Evolutionary conservation across 176 grass and related monocot species (phyloP), one percentile per base, ranked within the genome.

Genomic region (Raddia guianensis): DNA sequence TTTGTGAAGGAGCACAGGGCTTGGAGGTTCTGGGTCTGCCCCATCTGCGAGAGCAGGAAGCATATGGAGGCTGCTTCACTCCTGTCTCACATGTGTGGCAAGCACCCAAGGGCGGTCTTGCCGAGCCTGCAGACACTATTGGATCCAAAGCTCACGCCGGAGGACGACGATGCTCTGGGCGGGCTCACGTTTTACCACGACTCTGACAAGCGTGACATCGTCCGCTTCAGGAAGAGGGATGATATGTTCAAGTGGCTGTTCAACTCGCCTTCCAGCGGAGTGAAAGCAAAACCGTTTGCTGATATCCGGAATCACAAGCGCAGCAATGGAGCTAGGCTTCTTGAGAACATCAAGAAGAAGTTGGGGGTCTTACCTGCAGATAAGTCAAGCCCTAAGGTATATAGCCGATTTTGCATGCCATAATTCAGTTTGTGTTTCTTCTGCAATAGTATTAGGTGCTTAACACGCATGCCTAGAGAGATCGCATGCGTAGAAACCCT

Each of bases 201-300:
- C 43, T 66, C 86, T 16, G 73, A 72, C 45, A 13, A 83, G 58
- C 13, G 52, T 6, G 49, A 73, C 52, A 34, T 79, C 33, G 9
- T 88, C 33, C 32, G 18, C 33, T 73, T 88, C 42, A 50, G 51
- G 5, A 63, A 49, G 18, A 72, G 43, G 19, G 50, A 47, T 7
- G n/a, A 60, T 27, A 40, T 73, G 11, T 83, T 83, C 68, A 73
- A 67, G 35, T 88, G 86, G 74, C 43, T 88, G 74, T 83, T 88
- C 9, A 43, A 66, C 73, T 44, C 33, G 51, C 86, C 80, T 66
- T 83, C 80, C 43, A 83, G 74, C 60, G 75, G 80, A 44, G 9
- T 73, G 34, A 4, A 2, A 49, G 9, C 80, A 67, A 66, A 15
- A 9, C 10, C 86, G 43, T 43, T 83, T 50, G 18, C 13, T 15